Evolutionary conservation across 148 eudicot species (phyloP).

Genomic region (Beta vulgaris): DNA sequence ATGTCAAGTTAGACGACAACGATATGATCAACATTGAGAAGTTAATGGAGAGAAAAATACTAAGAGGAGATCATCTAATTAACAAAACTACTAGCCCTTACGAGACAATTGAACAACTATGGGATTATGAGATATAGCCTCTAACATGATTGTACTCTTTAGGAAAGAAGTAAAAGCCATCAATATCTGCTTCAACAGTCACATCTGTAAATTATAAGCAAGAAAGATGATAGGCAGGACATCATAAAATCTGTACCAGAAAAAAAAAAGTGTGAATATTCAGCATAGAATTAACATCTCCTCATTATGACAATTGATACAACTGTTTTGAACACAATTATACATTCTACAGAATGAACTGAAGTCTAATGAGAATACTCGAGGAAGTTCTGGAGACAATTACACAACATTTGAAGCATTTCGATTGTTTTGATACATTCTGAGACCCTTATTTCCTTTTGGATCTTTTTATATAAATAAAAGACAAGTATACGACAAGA

Average conservation of each 20-base stretch:
- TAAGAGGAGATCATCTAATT: constrained; percentile 51
- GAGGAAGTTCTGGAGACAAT: background rate
- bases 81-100: constrained; percentile 56
- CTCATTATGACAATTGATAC: background rate
- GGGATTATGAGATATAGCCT: constrained; percentile 55
- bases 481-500: constrained; percentile 9
- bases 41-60: constrained; percentile 45
- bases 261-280: background rate
- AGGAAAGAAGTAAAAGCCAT: constrained; percentile 10
- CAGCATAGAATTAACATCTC: background rate
- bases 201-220: constrained; percentile 5
- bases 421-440: constrained; percentile 2
- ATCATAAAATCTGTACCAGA: background rate
- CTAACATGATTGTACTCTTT: background rate
- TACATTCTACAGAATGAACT: background rate
- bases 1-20: constrained; percentile 38
- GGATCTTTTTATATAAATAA: background rate
- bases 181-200: background rate
- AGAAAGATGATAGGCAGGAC: background rate
- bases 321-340: background rate
- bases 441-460: background rate
- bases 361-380: too few relatives aligned
- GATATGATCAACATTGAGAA: constrained; percentile 45
- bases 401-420: background rate
- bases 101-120: constrained; percentile 43